Conservation (phyloP, 148 eudicot species). For the Arbutus unedo region DNA sequence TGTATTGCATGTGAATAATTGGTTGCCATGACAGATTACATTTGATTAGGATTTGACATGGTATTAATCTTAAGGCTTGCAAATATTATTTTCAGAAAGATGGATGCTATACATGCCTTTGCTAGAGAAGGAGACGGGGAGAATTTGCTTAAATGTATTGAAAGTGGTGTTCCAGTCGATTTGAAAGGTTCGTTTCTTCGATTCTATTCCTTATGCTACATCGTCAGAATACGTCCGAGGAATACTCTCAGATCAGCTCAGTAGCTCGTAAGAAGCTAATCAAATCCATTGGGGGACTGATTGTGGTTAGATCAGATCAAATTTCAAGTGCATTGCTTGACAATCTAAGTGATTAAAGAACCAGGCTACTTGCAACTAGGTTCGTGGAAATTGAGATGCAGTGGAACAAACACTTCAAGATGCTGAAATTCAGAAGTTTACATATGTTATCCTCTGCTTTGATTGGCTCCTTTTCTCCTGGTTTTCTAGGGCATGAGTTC, state of each 20-base stretch:
- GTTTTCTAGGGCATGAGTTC: no score
- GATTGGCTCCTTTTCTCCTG: not conserved
- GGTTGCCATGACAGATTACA: not conserved
- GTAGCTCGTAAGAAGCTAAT: not conserved
- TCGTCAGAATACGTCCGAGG: not conserved
- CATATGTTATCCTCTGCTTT: not conserved
- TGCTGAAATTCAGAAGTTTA: not conserved
- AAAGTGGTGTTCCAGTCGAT: conserved; percentile 66
- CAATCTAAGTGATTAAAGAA: not conserved
- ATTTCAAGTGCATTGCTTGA: conserved; percentile 4
- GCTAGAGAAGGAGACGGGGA: conserved; percentile 89
- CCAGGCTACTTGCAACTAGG: not conserved
- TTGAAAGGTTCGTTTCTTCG: conserved; percentile 48
- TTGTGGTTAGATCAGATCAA: not conserved
- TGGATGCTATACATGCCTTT: conserved; percentile 89
- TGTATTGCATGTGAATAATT: not conserved
- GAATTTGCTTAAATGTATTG: conserved; percentile 72
- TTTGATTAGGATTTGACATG: not conserved
- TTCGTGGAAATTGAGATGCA: not conserved
- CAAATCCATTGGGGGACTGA: not conserved
- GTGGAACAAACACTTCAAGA: not conserved
- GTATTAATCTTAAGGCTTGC: conserved; percentile 8
- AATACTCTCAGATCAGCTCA: not conserved
- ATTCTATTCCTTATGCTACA: not conserved
- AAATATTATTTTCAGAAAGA: conserved; percentile 42